Evolutionary conservation across 2,329 filamentous ascomycete species (phyloP).

Genomic region (Curvularia verruculosa): DNA sequence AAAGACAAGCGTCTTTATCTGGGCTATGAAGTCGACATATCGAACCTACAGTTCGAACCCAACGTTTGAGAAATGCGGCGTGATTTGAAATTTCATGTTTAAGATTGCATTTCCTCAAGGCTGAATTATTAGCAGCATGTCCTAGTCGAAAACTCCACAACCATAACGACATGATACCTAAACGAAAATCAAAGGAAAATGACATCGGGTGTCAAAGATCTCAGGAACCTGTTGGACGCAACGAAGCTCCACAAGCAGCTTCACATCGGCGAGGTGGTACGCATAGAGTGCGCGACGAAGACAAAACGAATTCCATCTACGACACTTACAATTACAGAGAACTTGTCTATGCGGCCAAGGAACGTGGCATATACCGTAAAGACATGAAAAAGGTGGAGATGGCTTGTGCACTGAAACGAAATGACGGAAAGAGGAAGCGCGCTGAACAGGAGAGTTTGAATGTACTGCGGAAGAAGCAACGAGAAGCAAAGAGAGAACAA

Average conservation of each 20-base stretch:
- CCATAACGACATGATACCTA: conserved; percentile 21
- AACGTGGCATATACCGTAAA: conserved; percentile 32
- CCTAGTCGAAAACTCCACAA: background rate
- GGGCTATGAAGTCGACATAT: background rate
- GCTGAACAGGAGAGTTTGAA: conserved; percentile 17
- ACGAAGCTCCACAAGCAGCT: conserved; percentile 22
- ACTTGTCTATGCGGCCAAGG: conserved; percentile 27
- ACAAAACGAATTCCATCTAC: conserved; percentile 39
- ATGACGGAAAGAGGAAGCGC: conserved; percentile 20
- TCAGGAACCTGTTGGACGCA: background rate
- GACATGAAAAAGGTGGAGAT: conserved; percentile 42
- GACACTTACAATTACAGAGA: conserved; percentile 34
- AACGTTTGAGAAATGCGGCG: background rate
- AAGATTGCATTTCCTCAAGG: background rate
- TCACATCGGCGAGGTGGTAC: conserved; percentile 38
- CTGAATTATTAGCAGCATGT: background rate
- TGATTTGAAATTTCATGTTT: background rate
- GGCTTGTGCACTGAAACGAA: conserved; percentile 27
- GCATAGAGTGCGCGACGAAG: conserved; percentile 35
- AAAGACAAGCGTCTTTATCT: background rate
- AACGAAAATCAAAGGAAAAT: conserved; percentile 19
- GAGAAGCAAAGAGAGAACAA: conserved; percentile 18
- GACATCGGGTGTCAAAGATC: background rate
- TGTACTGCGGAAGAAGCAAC: conserved; percentile 16
- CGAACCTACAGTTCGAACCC: no score